Conservation (phyloP, 495 filamentous ascomycete genomes). For the Hypoxylon trugodes region DNA sequence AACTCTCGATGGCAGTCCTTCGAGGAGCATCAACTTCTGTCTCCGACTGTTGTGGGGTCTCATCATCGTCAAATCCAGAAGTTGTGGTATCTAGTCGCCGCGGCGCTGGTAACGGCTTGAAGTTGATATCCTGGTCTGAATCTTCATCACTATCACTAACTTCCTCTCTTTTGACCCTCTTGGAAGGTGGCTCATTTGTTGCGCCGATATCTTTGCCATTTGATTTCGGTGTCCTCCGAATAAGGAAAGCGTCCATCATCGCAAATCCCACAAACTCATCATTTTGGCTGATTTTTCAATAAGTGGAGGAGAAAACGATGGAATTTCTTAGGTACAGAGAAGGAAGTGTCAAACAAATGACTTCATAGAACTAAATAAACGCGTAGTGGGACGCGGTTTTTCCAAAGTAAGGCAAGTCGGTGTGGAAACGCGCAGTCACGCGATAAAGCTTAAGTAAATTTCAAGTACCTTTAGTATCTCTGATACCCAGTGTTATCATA, state of each 20-base stretch:
- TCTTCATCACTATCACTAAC: conserved; percentile 42
- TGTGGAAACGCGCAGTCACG: conserved; percentile 41
- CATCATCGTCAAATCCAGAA: conserved; percentile 46
- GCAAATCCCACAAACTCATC: neutral
- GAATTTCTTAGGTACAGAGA: neutral
- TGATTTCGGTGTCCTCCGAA: conserved; percentile 1
- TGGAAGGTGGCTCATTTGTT: conserved; percentile 42
- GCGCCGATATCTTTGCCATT: neutral
- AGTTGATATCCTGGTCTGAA: conserved; percentile 33
- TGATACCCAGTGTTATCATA: neutral
- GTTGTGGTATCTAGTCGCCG: conserved; percentile 40
- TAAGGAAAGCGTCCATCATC: conserved; percentile 44
- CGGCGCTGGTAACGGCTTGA: conserved; percentile 16
- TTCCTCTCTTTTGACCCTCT: conserved; percentile 46
- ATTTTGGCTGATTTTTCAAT: conserved; percentile 2
- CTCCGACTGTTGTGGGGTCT: conserved; percentile 31
- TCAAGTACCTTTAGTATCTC: neutral
- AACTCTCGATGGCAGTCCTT: conserved; percentile 79
- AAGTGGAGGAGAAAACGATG: neutral
- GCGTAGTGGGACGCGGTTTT: conserved; percentile 34
- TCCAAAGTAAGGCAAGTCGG: neutral
- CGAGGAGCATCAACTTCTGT: conserved; percentile 46
- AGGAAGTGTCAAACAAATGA: conserved; percentile 11
- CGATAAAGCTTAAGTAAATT: neutral
- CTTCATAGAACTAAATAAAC: conserved; percentile 26